A percentile compares a stretch with the other conserved stretches of the same genome.
Conservation (phyloP, 768 basidiomycete species). For the Pisolithus albus region DNA sequence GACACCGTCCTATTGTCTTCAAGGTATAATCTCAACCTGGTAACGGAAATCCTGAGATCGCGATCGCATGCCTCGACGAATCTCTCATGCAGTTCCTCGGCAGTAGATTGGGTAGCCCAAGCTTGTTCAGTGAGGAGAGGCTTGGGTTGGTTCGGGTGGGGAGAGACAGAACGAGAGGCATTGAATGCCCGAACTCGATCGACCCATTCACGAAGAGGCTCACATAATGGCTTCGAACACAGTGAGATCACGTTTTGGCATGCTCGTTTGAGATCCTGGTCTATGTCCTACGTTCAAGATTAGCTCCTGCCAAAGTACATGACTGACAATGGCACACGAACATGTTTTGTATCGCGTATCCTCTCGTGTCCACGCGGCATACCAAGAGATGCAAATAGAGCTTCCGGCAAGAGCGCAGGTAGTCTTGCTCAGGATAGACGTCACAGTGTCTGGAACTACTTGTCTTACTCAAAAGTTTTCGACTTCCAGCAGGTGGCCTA, state of each 20-base stretch:
- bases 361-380: slow-evolving; percentile 56
- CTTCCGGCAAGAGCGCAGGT: slow-evolving; percentile 51
- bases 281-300: slow-evolving; percentile 59
- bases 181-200: slow-evolving; percentile 39
- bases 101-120: slow-evolving; percentile 47
- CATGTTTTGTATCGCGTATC: slow-evolving; percentile 67
- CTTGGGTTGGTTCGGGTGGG: slow-evolving; percentile 15
- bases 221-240: slow-evolving; percentile 51
- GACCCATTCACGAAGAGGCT: slow-evolving; percentile 58
- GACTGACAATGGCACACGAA: slow-evolving; percentile 20
- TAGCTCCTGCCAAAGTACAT: not conserved
- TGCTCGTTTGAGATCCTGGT: slow-evolving; percentile 72
- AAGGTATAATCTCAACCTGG: slow-evolving; percentile 67
- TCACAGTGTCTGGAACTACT: slow-evolving; percentile 19
- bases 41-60: slow-evolving; percentile 49
- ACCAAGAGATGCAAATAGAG: slow-evolving; percentile 64
- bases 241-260: slow-evolving; percentile 79
- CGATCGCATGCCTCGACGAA: slow-evolving; percentile 53
- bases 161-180: slow-evolving; percentile 13
- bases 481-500: slow-evolving; percentile 18
- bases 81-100: slow-evolving; percentile 41
- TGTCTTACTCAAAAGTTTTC: slow-evolving; percentile 2
- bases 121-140: slow-evolving; percentile 32
- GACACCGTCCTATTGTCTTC: slow-evolving; percentile 72
- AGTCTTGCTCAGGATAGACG: slow-evolving; percentile 27